Evolutionary conservation across 2,329 filamentous ascomycete species (phyloP), one percentile per base, ranked within the genome.

Genomic region (Fusarium falciforme): DNA sequence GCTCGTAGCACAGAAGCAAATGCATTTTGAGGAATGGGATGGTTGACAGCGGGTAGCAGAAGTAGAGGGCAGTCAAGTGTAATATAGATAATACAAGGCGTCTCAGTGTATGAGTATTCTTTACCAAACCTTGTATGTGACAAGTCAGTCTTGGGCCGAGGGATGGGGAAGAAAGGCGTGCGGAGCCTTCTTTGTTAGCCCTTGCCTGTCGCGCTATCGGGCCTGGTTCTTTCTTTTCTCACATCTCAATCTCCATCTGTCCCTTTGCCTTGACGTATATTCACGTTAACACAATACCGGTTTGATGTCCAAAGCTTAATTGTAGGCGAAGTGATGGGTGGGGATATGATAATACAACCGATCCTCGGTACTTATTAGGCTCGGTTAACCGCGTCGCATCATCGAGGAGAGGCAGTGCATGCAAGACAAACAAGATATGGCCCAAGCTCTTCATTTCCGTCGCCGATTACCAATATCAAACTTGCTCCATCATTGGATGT

Each of bases 401-500:
- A 61, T 66, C 11, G 9, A 49, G 20, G 16, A 31, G 58, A 63
- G 64, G 65, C 36, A n/a, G 66, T 61, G 59, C 59, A 54, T 62
- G 66, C 36, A 36, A 36, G 29, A 11, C n/a, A 35, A 68, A 67
- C 49, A 61, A 59, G 65, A 67, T 68, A 33, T 47, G 64, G 52
- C 42, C 65, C 33, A 25, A 63, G 27, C 38, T 58, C 55, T 11
- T 35, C 49, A 31, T 29, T 29, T 62, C 66, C 66, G 66, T 42
- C 20, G 22, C 66, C 66, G 66, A 62, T 68, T 49, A 68, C 38
- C 29, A 54, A 67, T 2, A 49, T 2, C 0, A n/a, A 6, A 1
- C 2, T 2, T 12, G 2, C 1, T 12, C 5, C 10, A 4, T 12
- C 0, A 67, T 68, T 68, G 64, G 66, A 12, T 22, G 17, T 9